phyloP scores from a whole-genome alignment of 192 early-diverging fungal genomes.

The Allomyces javanicus region DNA sequence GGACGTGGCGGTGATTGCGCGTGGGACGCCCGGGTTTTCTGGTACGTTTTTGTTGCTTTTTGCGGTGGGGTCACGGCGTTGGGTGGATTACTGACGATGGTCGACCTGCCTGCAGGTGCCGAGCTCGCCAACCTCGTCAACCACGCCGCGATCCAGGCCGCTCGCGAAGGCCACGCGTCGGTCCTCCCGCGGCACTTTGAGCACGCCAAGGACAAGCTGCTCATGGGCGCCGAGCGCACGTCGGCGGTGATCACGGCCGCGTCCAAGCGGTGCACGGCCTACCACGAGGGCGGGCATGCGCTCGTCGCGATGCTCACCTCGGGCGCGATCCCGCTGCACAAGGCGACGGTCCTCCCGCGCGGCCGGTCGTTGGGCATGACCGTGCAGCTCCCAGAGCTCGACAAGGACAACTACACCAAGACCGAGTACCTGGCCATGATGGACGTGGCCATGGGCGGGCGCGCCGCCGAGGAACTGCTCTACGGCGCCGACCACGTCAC shows the following conservation, averaged over 20 bases:
- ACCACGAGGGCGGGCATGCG: conserved; percentile 97
- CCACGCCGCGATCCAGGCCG: conserved; percentile 88
- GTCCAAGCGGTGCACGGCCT: conserved; percentile 74
- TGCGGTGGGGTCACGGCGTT: not conserved
- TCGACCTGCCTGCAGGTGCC: conserved; percentile 26
- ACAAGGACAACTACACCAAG: conserved; percentile 50
- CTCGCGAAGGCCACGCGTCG: conserved; percentile 46
- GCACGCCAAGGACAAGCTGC: conserved; percentile 93
- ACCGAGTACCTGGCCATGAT: conserved; percentile 70
- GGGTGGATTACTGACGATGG: too few species aligned
- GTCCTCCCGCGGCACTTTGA: conserved; percentile 76
- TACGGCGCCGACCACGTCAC: conserved; percentile 86
- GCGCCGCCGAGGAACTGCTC: conserved; percentile 92
- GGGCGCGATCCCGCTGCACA: conserved; percentile 89
- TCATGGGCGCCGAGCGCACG: conserved; percentile 93
- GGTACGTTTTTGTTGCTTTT: conserved; percentile 8
- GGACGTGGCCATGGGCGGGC: conserved; percentile 97
- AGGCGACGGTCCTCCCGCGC: conserved; percentile 95
- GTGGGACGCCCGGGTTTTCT: conserved; percentile 97
- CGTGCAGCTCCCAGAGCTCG: conserved; percentile 82
- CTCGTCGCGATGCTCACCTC: conserved; percentile 86
- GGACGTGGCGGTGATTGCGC: conserved; percentile 63
- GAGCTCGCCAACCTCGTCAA: conserved; percentile 95
- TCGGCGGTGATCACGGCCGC: conserved; percentile 79
- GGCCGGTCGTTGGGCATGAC: conserved; percentile 72